Percentiles rank a stretch among this genome's conserved stretches.
Evolutionary conservation across 2,329 filamentous ascomycete genomes (phyloP).

Genomic region (Exserohilum turcica): DNA sequence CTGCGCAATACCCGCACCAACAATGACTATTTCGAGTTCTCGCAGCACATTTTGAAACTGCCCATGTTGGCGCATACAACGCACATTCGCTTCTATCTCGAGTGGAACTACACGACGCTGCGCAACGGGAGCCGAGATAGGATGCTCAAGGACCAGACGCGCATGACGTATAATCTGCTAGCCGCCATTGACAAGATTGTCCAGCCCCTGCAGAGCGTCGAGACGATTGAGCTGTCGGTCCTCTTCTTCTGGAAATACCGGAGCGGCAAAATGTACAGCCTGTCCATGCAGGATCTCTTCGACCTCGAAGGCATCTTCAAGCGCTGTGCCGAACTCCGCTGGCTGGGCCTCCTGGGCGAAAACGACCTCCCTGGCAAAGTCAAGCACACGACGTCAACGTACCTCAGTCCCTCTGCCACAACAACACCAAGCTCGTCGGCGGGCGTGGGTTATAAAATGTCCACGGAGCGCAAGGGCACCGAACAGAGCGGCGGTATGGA

Average conservation of each 20-base stretch:
- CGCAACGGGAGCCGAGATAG: constrained; percentile 23
- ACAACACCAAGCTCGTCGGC: constrained; percentile 17
- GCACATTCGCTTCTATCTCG: constrained; percentile 42
- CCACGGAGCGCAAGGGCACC: constrained; percentile 38
- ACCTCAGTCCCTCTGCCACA: constrained; percentile 22
- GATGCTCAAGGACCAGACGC: constrained; percentile 35
- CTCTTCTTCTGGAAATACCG: constrained; percentile 45
- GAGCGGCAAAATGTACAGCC: constrained; percentile 40
- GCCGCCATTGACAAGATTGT: constrained; percentile 41
- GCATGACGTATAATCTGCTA: constrained; percentile 39
- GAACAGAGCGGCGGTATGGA: constrained; percentile 46
- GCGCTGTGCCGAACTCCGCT: constrained; percentile 38
- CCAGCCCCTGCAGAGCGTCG: constrained; percentile 27
- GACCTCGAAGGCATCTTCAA: constrained; percentile 45
- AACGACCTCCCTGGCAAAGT: constrained; percentile 23
- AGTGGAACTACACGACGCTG: constrained; percentile 43
- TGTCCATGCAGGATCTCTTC: constrained; percentile 45
- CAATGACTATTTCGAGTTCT: constrained; percentile 42
- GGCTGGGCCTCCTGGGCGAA: constrained; percentile 36
- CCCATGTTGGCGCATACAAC: constrained; percentile 37
- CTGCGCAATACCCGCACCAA: constrained; percentile 37
- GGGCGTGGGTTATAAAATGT: constrained; percentile 44
- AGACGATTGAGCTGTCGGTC: constrained; percentile 40
- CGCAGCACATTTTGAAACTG: constrained; percentile 40
- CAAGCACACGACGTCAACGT: constrained; percentile 8